A percentile compares a stretch with the other conserved stretches of the same genome.
These are phyloP conservation scores for Pulveroboletus sp. DNA, from an alignment of 768 basidiomycete species.

Conservation along the genomic window DNA sequence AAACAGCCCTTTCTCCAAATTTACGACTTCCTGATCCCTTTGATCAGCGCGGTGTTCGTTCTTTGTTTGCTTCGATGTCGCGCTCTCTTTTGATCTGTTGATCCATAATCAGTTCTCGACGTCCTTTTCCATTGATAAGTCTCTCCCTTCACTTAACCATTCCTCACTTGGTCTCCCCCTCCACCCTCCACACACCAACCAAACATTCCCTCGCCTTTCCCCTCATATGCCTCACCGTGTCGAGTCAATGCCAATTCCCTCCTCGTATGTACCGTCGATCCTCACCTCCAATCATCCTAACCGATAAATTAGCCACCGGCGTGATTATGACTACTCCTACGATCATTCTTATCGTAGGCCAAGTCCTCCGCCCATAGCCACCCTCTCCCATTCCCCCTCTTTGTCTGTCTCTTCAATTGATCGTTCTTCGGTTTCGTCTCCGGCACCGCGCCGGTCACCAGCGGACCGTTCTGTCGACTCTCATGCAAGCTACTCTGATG, in stretches of 20 bases:
- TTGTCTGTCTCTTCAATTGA: constrained; percentile 57
- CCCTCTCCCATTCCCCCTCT: constrained; percentile 56
- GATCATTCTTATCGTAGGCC: constrained; percentile 38
- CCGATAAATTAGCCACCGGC: constrained; percentile 29
- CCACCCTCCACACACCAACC: constrained; percentile 14
- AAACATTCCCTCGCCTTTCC: constrained; percentile 11
- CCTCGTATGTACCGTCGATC: constrained; percentile 31
- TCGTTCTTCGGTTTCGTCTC: constrained; percentile 57
- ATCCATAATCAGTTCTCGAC: constrained; percentile 38
- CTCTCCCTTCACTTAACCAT: constrained; percentile 21
- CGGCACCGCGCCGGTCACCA: constrained; percentile 45
- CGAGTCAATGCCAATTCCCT: constrained; percentile 33
- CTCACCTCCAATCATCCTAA: constrained; percentile 29
- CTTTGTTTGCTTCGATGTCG: constrained; percentile 30
- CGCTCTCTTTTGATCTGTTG: constrained; percentile 38
- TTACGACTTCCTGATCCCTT: constrained; percentile 30
- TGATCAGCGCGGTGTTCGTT: constrained; percentile 37
- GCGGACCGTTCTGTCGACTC: constrained; percentile 31
- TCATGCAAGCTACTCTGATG: constrained; percentile 33
- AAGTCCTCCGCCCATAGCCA: constrained; percentile 48
- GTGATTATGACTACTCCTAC: constrained; percentile 41
- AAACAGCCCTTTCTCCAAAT: constrained; percentile 33
- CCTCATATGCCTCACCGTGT: constrained; percentile 51
- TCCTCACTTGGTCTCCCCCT: constrained; percentile 21
- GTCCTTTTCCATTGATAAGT: constrained; percentile 37